A percentile compares a stretch with the other conserved stretches of the same genome.
These are phyloP conservation scores for Alternaria sp. DNA, from an alignment of 2,329 filamentous ascomycete genomes.

Conservation along the genomic window DNA sequence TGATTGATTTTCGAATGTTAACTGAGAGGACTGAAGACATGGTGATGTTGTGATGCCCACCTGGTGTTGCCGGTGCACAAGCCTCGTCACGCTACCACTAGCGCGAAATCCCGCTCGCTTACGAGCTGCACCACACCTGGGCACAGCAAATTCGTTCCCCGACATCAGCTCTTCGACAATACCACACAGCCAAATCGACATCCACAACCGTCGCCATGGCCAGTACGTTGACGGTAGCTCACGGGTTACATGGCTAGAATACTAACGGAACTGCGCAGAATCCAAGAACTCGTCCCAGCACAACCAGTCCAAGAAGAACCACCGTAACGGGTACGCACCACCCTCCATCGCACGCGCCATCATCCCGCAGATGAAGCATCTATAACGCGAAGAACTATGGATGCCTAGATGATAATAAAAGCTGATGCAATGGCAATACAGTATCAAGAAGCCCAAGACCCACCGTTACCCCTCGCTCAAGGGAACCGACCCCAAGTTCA, in stretches of 20 bases:
- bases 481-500: conserved; percentile 99
- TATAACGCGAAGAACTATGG: background rate
- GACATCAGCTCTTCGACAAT: conserved; percentile 33
- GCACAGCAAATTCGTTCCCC: conserved; percentile 16
- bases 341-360: conserved; percentile 19
- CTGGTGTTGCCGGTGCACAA: background rate
- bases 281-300: conserved; percentile 99
- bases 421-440: conserved; percentile 52
- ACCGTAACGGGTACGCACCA: conserved; percentile 90
- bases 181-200: conserved; percentile 41
- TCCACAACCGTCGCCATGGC: conserved; percentile 66
- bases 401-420: conserved; percentile 7
- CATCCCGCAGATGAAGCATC: background rate
- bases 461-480: conserved; percentile 98
- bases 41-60: background rate
- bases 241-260: background rate
- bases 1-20: background rate
- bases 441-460: conserved; percentile 99
- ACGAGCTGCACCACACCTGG: conserved; percentile 11
- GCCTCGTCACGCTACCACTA: conserved; percentile 7
- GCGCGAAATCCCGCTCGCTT: conserved; percentile 19
- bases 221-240: conserved; percentile 61
- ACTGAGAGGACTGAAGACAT: background rate
- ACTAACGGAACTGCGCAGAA: conserved; percentile 64
- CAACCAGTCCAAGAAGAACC: conserved; percentile 98